Evolutionary conservation across 176 grass and related monocot genomes (phyloP).

Genomic region (Musa schizocarpa): DNA sequence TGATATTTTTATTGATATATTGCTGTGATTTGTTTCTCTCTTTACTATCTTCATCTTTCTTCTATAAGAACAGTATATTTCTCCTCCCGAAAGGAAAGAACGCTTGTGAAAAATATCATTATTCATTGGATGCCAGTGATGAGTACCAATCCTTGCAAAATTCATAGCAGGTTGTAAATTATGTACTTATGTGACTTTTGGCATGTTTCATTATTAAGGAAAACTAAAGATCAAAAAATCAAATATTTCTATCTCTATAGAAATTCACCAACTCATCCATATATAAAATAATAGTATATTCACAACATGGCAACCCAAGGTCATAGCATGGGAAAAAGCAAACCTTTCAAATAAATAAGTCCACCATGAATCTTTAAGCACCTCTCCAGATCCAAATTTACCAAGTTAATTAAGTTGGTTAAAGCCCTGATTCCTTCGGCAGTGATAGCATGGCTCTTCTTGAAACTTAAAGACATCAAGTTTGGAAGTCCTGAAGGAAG

Average conservation of each 20-base stretch:
- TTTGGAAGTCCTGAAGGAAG: constrained; percentile 60
- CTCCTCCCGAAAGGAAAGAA: not conserved
- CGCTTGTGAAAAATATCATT: no score
- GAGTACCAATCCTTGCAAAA: no score
- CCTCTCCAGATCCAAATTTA: constrained; percentile 79
- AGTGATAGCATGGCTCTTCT: constrained; percentile 69
- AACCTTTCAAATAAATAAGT: constrained; percentile 89
- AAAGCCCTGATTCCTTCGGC: constrained; percentile 75
- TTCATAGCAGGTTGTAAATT: no score
- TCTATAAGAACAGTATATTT: not conserved
- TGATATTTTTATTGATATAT: not conserved
- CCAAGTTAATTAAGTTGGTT: constrained; percentile 71
- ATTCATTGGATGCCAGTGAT: no score
- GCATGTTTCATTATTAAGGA: not conserved
- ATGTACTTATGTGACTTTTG: not conserved
- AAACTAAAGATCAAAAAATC: not conserved
- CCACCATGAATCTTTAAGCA: constrained; percentile 74
- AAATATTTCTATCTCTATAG: not conserved
- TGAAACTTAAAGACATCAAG: constrained; percentile 75
- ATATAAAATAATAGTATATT: not conserved
- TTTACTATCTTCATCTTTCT: not conserved
- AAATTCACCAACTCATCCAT: not conserved
- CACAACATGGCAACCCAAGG: not conserved
- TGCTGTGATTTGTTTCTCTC: not conserved
- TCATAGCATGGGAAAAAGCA: constrained; percentile 5